Evolutionary conservation across 1,284 basidiomycete genomes (phyloP), one percentile per base, ranked within the genome.

Genomic region (Fomitopsis schrenkii): DNA sequence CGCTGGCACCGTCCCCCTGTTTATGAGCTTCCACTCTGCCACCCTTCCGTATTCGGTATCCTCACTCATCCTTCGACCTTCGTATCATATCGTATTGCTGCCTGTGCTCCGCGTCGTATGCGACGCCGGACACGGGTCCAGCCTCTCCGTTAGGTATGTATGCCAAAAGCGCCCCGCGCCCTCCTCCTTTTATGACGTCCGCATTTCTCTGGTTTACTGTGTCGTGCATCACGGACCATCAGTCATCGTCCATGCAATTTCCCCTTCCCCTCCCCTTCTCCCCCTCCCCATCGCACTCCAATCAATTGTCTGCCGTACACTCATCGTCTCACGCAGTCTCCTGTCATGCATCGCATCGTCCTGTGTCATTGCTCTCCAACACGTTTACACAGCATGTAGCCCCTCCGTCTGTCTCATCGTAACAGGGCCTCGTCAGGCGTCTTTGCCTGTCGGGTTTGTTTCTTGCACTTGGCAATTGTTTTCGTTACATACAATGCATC

Each of bases 141-240:
- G 48, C 48, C 48, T 33, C 28, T 55, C 26, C 38, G 36, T 41
- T 38, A 64, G 63, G 66, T 66, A 64, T 66, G 68, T 69, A 64
- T 64, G 66, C 57, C 67, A 59, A 65, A 68, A 65, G 63, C 62
- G 60, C 42, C 45, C 38, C 55, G 55, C 46, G 61, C 62, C 60
- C 66, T 62, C 67, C 64, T 63, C 61, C 65, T 63, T 61, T 68
- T 61, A 66, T 65, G 62, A 64, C 45, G 64, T 36, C n/a, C n/a
- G 3, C 17, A 17, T 54, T 26, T 64, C 61, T 66, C 61, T 60
- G 64, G 68, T 68, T 68, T 59, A 62, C 58, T 62, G 60, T 68
- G 58, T 66, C 63, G 66, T 67, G 64, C 66, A 66, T 57, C 70
- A 72, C 64, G 65, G 68, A 70, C 70, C 69, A 61, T 59, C 57